Evolutionary conservation across 2,329 filamentous ascomycete species (phyloP).

Genomic region (Colletotrichum godetiae): DNA sequence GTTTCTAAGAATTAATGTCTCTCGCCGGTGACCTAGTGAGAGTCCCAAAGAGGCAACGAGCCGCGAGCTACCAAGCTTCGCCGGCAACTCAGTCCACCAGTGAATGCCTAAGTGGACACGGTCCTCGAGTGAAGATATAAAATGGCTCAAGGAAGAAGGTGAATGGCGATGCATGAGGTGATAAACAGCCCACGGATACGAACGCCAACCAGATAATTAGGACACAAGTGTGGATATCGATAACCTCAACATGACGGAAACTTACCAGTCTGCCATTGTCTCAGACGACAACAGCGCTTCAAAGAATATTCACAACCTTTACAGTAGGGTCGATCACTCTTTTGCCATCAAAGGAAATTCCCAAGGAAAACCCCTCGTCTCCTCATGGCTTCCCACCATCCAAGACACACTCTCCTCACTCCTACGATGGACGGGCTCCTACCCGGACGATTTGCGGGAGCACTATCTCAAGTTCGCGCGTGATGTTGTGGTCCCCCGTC

Average conservation of each 20-base stretch:
- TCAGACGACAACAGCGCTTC: background rate
- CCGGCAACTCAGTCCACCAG: background rate
- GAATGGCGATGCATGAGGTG: background rate
- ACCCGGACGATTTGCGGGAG: constrained; percentile 8
- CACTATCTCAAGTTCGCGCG: constrained; percentile 24
- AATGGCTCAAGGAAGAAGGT: background rate
- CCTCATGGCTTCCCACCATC: constrained; percentile 20
- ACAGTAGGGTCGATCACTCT: constrained; percentile 1
- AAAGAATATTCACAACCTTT: constrained; percentile 5
- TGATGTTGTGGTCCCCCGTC: constrained; percentile 16
- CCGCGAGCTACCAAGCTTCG: background rate
- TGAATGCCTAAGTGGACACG: background rate
- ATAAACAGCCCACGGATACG: background rate
- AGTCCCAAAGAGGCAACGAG: background rate
- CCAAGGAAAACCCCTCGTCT: background rate
- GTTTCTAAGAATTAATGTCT: background rate
- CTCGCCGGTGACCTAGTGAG: background rate
- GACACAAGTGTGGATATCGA: background rate
- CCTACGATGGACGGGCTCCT: constrained; percentile 19
- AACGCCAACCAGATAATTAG: background rate
- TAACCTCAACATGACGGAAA: constrained; percentile 9
- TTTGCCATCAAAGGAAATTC: background rate
- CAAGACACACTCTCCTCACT: constrained; percentile 5
- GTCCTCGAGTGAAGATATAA: background rate
- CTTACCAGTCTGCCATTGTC: background rate